A percentile compares a stretch with the other conserved stretches of the same genome.
Evolutionary conservation across 1,284 basidiomycete species (phyloP).

Genomic region (Pseudozyma hubeiensis): DNA sequence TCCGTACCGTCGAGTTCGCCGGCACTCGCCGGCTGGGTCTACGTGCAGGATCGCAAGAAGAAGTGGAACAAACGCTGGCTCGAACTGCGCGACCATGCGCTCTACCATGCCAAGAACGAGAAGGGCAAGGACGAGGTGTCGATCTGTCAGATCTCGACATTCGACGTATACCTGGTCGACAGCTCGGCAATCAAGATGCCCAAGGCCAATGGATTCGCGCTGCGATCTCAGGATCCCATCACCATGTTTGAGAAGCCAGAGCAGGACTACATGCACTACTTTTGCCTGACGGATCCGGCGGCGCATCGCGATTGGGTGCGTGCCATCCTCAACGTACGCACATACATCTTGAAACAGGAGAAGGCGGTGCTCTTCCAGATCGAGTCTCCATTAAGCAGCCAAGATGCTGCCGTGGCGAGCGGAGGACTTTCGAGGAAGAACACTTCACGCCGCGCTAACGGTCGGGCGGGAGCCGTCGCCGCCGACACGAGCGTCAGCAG

Average conservation of each 20-base stretch:
- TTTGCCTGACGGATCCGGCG: conserved; percentile 58
- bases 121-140: conserved; percentile 64
- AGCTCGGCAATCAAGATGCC: conserved; percentile 51
- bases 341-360: conserved; percentile 66
- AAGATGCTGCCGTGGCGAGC: conserved; percentile 7
- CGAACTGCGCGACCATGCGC: conserved; percentile 64
- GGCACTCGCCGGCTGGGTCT: conserved; percentile 61
- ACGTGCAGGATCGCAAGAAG: conserved; percentile 58
- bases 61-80: conserved; percentile 67
- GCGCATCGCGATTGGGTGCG: conserved; percentile 67
- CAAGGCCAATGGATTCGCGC: conserved; percentile 62
- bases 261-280: conserved; percentile 63
- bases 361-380: conserved; percentile 58
- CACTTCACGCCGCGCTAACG: conserved; percentile 28
- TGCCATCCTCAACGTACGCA: conserved; percentile 59
- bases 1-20: conserved; percentile 57
- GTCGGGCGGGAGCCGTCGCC: conserved; percentile 14
- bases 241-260: conserved; percentile 62
- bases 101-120: conserved; percentile 65
- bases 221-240: conserved; percentile 57
- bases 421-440: conserved; percentile 43
- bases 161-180: conserved; percentile 65
- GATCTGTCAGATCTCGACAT: conserved; percentile 60
- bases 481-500: conserved; percentile 9
- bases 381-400: conserved; percentile 15